Percentiles rank a stretch among this genome's conserved stretches.
These are phyloP conservation scores for Yamadazyma pseudoaaseri DNA, from an alignment of 1,139 yeast genomes.

Conservation along the genomic window DNA sequence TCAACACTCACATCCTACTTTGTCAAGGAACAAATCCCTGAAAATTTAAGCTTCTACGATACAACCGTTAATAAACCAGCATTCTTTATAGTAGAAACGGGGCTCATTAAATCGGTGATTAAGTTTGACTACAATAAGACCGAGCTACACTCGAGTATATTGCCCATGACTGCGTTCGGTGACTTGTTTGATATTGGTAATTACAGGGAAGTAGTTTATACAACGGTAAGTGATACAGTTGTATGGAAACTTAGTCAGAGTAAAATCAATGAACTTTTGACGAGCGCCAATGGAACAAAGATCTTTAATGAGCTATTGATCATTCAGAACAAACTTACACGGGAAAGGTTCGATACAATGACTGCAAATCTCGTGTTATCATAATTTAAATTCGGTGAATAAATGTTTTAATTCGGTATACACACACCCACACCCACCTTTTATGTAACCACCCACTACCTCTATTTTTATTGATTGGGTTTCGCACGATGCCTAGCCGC, in stretches of 20 bases:
- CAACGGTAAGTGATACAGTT: conserved; percentile 53
- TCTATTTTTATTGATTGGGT: too few species aligned
- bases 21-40: conserved; percentile 46
- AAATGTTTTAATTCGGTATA: neutral
- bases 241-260: conserved; percentile 69
- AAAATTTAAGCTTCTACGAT: conserved; percentile 51
- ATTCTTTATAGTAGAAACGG: conserved; percentile 77
- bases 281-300: conserved; percentile 43
- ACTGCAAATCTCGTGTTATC: conserved; percentile 69
- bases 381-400: conserved; percentile 2
- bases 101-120: conserved; percentile 65
- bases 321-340: conserved; percentile 63
- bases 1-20: conserved; percentile 51
- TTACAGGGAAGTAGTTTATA: conserved; percentile 44
- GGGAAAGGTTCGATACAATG: conserved; percentile 72
- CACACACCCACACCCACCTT: too few species aligned
- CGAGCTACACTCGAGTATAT: conserved; percentile 68
- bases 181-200: conserved; percentile 46
- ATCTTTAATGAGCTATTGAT: conserved; percentile 69
- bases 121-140: conserved; percentile 53
- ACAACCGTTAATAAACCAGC: conserved; percentile 38
- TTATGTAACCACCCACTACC: too few species aligned
- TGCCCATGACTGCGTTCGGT: conserved; percentile 92
- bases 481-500: too few species aligned
- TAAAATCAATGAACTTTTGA: conserved; percentile 43